A percentile compares a stretch with the other conserved stretches of the same genome.
Conservation (phyloP, 371 early-diverging fungal genomes). For the Lichtheimia hyalospora region DNA sequence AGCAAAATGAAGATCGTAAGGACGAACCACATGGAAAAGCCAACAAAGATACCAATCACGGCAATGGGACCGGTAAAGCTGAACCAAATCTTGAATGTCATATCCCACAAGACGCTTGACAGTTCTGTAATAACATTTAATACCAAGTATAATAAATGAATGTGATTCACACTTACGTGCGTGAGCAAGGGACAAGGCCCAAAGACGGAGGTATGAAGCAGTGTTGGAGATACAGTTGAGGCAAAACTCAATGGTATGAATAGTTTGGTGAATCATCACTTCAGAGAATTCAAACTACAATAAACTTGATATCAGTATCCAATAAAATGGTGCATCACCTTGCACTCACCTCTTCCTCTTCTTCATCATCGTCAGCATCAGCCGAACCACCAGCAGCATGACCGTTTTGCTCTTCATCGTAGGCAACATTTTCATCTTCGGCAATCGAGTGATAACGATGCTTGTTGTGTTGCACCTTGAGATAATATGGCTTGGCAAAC, state of each 20-base stretch:
- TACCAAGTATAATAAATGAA: background rate
- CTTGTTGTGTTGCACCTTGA: slow-evolving; percentile 79
- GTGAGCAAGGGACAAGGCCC: slow-evolving; percentile 99
- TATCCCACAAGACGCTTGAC: slow-evolving; percentile 97
- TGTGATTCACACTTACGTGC: slow-evolving; percentile 68
- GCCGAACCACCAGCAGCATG: slow-evolving; percentile 8
- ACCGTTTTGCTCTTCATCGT: slow-evolving; percentile 15
- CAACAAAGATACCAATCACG: slow-evolving; percentile 69
- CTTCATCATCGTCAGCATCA: slow-evolving; percentile 53
- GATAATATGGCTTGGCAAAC: slow-evolving; percentile 90
- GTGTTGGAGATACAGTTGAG: slow-evolving; percentile 99
- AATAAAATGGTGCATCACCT: background rate
- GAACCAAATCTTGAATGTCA: slow-evolving; percentile 83
- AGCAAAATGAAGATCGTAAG: slow-evolving; percentile 89
- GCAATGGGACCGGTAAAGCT: slow-evolving; percentile 49
- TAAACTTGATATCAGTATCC: background rate
- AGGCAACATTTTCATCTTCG: slow-evolving; percentile 40
- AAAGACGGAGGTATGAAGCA: slow-evolving; percentile 98
- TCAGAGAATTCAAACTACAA: slow-evolving; percentile 90
- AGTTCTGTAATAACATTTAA: slow-evolving; percentile 60
- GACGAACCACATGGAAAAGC: slow-evolving; percentile 81
- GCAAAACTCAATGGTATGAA: slow-evolving; percentile 99
- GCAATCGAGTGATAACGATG: slow-evolving; percentile 70
- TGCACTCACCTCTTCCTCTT: slow-evolving; percentile 21
- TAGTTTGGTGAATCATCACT: slow-evolving; percentile 94